phyloP scores from a whole-genome alignment of 2,329 filamentous ascomycete genomes.

The Exophiala bonariae region DNA sequence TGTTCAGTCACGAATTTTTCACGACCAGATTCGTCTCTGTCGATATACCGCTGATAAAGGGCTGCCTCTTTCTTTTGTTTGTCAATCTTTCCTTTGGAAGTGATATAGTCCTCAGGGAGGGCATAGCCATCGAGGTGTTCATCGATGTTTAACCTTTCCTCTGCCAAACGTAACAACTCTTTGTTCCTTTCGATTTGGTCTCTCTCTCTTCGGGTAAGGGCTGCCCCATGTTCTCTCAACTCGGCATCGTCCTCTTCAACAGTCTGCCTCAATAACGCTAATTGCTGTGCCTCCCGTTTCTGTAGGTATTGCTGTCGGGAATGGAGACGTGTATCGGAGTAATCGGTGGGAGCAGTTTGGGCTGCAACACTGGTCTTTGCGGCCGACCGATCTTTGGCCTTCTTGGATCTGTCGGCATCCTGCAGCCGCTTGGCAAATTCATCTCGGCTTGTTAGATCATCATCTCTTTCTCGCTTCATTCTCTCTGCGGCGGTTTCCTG shows the following conservation, averaged over 20 bases:
- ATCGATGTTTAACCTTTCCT: constrained; percentile 83
- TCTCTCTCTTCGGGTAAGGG: constrained; percentile 75
- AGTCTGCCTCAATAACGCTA: constrained; percentile 84
- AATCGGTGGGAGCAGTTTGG: constrained; percentile 64
- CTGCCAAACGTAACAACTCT: constrained; percentile 76
- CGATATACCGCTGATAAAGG: constrained; percentile 86
- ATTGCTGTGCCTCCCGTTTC: constrained; percentile 82
- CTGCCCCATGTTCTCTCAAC: constrained; percentile 69
- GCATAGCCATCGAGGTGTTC: constrained; percentile 90
- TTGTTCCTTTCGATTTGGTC: constrained; percentile 86
- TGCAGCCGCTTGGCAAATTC: constrained; percentile 78
- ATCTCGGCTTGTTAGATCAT: constrained; percentile 73
- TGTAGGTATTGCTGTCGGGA: constrained; percentile 91
- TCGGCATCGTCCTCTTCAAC: constrained; percentile 87
- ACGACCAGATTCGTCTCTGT: constrained; percentile 81
- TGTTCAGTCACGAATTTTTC: constrained; percentile 91
- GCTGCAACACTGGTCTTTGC: constrained; percentile 59
- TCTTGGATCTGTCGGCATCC: constrained; percentile 70
- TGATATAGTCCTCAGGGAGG: constrained; percentile 93
- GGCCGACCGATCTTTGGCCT: constrained; percentile 60
- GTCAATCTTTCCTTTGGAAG: constrained; percentile 87
- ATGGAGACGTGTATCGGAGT: too few species aligned
- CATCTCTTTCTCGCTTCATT: constrained; percentile 59
- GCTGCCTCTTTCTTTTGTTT: constrained; percentile 84
- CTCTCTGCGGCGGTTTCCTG: constrained; percentile 53